phyloP scores from a whole-genome alignment of 805 yeast genomes.

The Lipomyces spencermartinsiae region DNA sequence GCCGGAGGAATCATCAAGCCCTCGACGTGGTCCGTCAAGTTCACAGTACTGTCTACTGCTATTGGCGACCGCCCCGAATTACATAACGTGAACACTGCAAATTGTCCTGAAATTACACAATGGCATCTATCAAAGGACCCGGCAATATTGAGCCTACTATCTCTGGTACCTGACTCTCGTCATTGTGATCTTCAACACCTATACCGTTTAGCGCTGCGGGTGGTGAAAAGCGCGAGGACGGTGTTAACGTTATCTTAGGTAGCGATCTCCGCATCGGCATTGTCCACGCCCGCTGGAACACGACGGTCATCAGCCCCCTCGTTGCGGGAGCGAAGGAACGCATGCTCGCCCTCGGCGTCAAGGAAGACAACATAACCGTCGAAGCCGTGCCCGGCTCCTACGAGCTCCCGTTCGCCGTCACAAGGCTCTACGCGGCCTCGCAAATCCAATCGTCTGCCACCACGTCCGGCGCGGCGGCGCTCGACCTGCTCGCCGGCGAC shows the following conservation, averaged over 20 bases:
- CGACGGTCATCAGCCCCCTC: conserved; percentile 72
- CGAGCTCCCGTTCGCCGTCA: conserved; percentile 85
- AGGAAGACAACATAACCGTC: conserved; percentile 73
- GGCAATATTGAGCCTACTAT: conserved; percentile 19
- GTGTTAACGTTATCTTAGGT: conserved; percentile 22
- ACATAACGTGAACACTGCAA: neutral
- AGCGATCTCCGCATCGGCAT: conserved; percentile 72
- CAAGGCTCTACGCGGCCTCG: conserved; percentile 41
- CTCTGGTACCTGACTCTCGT: conserved; percentile 9
- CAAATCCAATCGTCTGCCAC: conserved; percentile 23
- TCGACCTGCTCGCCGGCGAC: conserved; percentile 32
- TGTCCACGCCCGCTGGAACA: conserved; percentile 96
- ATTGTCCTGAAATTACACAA: neutral
- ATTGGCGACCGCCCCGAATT: neutral
- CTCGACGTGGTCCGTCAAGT: neutral
- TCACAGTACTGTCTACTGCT: neutral
- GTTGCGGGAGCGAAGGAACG: conserved; percentile 76
- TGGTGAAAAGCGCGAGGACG: neutral
- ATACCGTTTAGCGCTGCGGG: neutral
- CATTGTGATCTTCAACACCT: neutral
- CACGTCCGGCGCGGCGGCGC: conserved; percentile 24
- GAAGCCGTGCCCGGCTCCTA: conserved; percentile 95
- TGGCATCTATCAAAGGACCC: conserved; percentile 27
- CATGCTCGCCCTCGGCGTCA: conserved; percentile 69
- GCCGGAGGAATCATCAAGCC: too few species aligned